Base-by-base conservation (phyloP, 306 rosid species). In the Dicorynia guianensis region DNA sequence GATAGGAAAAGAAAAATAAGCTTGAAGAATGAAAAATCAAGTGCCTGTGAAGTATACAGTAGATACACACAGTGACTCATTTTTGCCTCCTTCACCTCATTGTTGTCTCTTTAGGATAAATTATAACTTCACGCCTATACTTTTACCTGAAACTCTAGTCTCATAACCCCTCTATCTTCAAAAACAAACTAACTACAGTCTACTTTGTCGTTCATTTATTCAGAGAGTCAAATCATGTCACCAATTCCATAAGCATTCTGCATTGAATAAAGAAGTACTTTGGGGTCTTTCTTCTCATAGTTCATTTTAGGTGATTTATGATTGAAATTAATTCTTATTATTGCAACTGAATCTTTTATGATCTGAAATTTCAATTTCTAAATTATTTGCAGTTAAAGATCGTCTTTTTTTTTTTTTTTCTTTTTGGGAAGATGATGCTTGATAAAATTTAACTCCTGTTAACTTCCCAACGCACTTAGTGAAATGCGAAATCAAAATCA, bases 331-430 rank as follows among this genome's bases (percentile, higher is more conserved):
- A 39, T 62, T 20, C 30, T 62, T 62, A 4, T 30, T 17, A 65
- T 30, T 72, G 61, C 11, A 53, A 13, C 17, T 30, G 18, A 76
- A 69, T 48, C 4, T 47, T 48, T 12, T 33, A 39, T 15, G 62
- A 19, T 50, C n/a, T 6, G 33, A 39, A 19, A 39, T 11, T 62
- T 13, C n/a, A 20, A 63, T 5, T 18, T 11, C 36, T 15, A 10
- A 50, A 19, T 52, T 64, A 43, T 46, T 55, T 44, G 30, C 50
- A 66, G 53, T 17, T 66, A 39, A 60, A 63, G 5, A 15, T 82
- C 58, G 34, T 15, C 20, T 66, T 18, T 25, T 25, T 25, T 25
- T 2, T 2, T 25, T n/a, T n/a, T n/a, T n/a, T n/a, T n/a, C n/a
- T n/a, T n/a, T n/a, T n/a, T n/a, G n/a, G 30, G 30, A 25, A 25